A percentile compares a stretch with the other conserved stretches of the same genome.
These are phyloP conservation scores for Chaetomiaceae sp. DNA, from an alignment of 2,329 filamentous ascomycete genomes.

Conservation along the genomic window DNA sequence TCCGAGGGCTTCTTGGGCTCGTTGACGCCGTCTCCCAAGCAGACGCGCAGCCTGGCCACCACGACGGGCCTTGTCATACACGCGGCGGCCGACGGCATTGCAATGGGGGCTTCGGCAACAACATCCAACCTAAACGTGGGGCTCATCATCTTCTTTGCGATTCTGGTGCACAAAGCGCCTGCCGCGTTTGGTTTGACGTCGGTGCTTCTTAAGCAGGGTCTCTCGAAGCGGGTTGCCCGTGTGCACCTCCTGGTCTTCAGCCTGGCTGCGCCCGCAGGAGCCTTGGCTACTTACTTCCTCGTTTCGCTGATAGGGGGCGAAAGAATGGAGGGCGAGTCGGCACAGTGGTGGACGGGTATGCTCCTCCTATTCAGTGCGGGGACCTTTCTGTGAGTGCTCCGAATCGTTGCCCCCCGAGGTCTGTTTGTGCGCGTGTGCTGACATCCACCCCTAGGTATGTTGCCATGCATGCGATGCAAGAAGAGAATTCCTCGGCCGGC, in stretches of 20 bases:
- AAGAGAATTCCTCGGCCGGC: constrained; percentile 51
- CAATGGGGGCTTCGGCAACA: constrained; percentile 84
- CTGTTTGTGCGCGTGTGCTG: neutral
- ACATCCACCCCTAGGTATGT: constrained; percentile 63
- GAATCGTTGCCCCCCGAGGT: neutral
- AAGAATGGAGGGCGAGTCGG: constrained; percentile 52
- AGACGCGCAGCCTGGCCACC: constrained; percentile 67
- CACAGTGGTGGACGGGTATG: constrained; percentile 88
- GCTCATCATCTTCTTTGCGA: constrained; percentile 89
- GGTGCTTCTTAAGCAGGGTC: constrained; percentile 81
- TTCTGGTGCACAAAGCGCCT: constrained; percentile 96
- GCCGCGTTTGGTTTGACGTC: constrained; percentile 93
- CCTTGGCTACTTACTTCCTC: constrained; percentile 75
- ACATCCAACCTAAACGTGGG: constrained; percentile 70
- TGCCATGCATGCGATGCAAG: constrained; percentile 97
- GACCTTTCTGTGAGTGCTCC: constrained; percentile 77
- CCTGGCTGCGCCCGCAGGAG: constrained; percentile 81
- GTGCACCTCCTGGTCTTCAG: constrained; percentile 89
- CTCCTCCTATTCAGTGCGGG: constrained; percentile 91
- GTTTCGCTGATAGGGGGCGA: constrained; percentile 68
- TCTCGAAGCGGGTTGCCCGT: constrained; percentile 79
- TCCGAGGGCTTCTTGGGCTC: constrained; percentile 57
- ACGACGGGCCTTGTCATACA: constrained; percentile 96
- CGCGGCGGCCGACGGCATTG: constrained; percentile 90
- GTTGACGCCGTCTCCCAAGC: constrained; percentile 53